phyloP scores from a whole-genome alignment of 208 protist species.

The Pavlovales sp. region DNA sequence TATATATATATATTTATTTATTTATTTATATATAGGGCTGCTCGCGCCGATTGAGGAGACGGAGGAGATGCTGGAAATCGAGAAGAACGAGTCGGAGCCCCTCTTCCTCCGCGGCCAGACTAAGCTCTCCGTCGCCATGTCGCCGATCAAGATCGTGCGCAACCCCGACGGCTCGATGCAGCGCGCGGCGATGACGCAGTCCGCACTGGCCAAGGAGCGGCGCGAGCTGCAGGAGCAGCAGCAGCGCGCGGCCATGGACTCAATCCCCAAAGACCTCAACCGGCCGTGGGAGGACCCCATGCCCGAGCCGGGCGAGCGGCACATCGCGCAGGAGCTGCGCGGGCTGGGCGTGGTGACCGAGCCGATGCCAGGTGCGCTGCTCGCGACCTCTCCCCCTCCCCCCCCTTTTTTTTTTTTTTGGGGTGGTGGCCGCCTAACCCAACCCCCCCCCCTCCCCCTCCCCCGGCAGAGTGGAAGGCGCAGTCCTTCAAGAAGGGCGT shows the following conservation, averaged over 20 bases:
- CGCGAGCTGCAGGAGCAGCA: slow-evolving; percentile 66
- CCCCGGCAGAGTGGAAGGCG: slow-evolving; percentile 72
- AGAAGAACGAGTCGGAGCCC: slow-evolving; percentile 77
- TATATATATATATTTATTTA: too few relatives aligned
- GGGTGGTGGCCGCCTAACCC: too few relatives aligned
- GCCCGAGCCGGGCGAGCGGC: slow-evolving; percentile 62
- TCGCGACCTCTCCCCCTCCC: background rate
- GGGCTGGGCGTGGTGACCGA: slow-evolving; percentile 48
- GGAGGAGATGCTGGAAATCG: slow-evolving; percentile 80
- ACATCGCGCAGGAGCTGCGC: slow-evolving; percentile 69
- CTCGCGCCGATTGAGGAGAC: slow-evolving; percentile 43
- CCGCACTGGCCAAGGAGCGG: slow-evolving; percentile 73
- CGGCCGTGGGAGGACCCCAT: slow-evolving; percentile 72
- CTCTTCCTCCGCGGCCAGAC: slow-evolving; percentile 72
- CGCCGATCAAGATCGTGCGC: slow-evolving; percentile 73
- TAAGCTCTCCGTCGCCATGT: slow-evolving; percentile 28
- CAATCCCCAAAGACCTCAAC: slow-evolving; percentile 68
- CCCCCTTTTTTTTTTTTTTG: background rate
- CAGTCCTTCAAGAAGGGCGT: slow-evolving; percentile 44
- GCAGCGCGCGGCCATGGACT: slow-evolving; percentile 60
- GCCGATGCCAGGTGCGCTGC: slow-evolving; percentile 51
- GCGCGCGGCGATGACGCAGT: slow-evolving; percentile 73
- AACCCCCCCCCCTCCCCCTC: too few relatives aligned
- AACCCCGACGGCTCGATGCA: slow-evolving; percentile 83
- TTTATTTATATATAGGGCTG: too few relatives aligned